Evolutionary conservation across 257 asterid species (phyloP), one percentile per base, ranked within the genome.

Genomic region (Nicotiana paniculata): DNA sequence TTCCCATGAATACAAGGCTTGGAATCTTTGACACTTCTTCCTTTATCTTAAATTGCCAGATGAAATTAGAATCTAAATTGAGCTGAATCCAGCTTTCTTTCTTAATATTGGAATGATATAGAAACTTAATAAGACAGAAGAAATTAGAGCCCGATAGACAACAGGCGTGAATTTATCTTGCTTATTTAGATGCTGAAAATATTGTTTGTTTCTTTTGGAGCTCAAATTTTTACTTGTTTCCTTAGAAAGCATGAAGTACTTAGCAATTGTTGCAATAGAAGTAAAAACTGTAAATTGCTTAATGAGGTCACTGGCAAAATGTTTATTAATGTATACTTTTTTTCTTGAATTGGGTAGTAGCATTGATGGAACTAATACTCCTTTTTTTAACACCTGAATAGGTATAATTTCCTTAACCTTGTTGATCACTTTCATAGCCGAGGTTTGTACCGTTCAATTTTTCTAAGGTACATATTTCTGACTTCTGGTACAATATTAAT

Each of bases 401-500:
- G 99, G 86, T 96, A 96, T 91, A 93, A 96, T 90, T 87, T 92
- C 84, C 81, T 79, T 65, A 88, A 89, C 82, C 90, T 96, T 75
- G 90, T 90, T 13, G 98, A 96, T 85, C 91, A 93, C 82, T 93
- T 96, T 75, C 97, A 93, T 21, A 87, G 70, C 64, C 93, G 95
- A 86, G 99, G 99, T 68, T 85, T 93, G 80, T 93, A 96, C 88
- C 97, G 97, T 69, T 88, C 91, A 63, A 86, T 96, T 55, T 89
- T 96, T 79, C 68, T 90, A 51, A 91, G 99, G 99, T 96, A 90
- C 7, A 35, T 57, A 15, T 39, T 35, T 21, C 74, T 15, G 24
- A 58, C 59, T 79, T 79, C 58, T 79, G 72, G 37, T 57, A 33
- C 6, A 12, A 1, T 33, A 9, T 75, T 64, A 28, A n/a, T 63